Evolutionary conservation across 148 eudicot genomes (phyloP).

Genomic region (Vaccinium vitisidaea): DNA sequence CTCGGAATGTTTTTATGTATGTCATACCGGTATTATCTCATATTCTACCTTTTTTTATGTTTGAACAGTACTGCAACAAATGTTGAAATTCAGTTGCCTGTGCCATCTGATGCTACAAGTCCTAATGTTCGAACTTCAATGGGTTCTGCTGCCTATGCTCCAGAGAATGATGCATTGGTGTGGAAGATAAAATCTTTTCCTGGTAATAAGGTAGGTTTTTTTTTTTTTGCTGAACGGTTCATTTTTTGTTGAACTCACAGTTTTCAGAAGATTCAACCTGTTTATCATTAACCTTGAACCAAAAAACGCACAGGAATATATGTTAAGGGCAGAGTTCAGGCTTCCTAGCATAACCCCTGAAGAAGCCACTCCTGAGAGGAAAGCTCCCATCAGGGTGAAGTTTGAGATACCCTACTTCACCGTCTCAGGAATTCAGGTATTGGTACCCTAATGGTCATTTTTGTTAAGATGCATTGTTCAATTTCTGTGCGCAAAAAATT

Average conservation of each 20-base stretch:
- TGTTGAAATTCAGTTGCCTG: slow-evolving; percentile 69
- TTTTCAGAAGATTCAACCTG: not conserved
- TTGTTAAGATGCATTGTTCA: not conserved
- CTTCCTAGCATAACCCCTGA: slow-evolving; percentile 67
- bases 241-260: not conserved
- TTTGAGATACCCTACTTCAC: slow-evolving; percentile 98
- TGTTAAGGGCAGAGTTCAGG: slow-evolving; percentile 62
- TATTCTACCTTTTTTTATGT: not conserved
- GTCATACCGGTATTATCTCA: not conserved
- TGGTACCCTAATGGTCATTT: slow-evolving; percentile 2
- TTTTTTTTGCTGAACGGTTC: not conserved
- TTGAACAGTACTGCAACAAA: slow-evolving; percentile 28
- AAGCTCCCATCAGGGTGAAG: slow-evolving; percentile 83
- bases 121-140: slow-evolving; percentile 68
- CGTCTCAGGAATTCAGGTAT: slow-evolving; percentile 95
- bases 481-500: not conserved
- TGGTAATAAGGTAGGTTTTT: slow-evolving; percentile 55
- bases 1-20: not conserved
- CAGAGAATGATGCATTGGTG: slow-evolving; percentile 58
- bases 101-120: slow-evolving; percentile 69
- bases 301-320: slow-evolving; percentile 47
- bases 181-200: slow-evolving; percentile 81
- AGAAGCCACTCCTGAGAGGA: slow-evolving; percentile 61
- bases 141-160: slow-evolving; percentile 72
- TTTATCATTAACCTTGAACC: not conserved